Conservation (phyloP, 2,329 filamentous ascomycete genomes). For the Diaporthe eres region DNA sequence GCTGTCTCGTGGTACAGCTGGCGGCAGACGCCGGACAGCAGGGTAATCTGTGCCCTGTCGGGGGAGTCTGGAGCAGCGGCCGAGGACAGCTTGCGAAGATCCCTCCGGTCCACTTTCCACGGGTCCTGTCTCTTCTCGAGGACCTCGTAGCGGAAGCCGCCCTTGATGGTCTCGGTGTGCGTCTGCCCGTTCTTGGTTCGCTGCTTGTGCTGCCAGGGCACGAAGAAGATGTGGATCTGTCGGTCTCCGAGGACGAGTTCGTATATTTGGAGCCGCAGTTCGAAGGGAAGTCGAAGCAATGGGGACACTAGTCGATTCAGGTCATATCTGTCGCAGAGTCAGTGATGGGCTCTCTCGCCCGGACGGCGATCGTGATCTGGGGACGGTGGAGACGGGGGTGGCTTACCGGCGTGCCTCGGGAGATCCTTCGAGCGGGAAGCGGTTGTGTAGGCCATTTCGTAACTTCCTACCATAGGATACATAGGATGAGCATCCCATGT, state of each 20-base stretch:
- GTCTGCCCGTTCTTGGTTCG: slow-evolving; percentile 43
- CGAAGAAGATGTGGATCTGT: slow-evolving; percentile 52
- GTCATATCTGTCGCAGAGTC: slow-evolving; percentile 45
- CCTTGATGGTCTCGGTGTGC: slow-evolving; percentile 42
- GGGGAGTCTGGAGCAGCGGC: background rate
- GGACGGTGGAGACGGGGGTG: background rate
- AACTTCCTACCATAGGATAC: slow-evolving; percentile 31
- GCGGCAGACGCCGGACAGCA: slow-evolving; percentile 52
- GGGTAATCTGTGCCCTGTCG: slow-evolving; percentile 46
- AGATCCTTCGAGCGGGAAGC: slow-evolving; percentile 35
- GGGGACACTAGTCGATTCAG: slow-evolving; percentile 48
- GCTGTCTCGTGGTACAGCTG: slow-evolving; percentile 55
- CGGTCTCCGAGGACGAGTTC: slow-evolving; percentile 50
- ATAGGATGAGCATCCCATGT: slow-evolving; percentile 33
- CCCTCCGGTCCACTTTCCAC: slow-evolving; percentile 43
- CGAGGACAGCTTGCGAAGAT: slow-evolving; percentile 3
- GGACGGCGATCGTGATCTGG: background rate
- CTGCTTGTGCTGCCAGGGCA: slow-evolving; percentile 46
- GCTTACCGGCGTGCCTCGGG: slow-evolving; percentile 38
- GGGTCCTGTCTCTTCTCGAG: slow-evolving; percentile 49
- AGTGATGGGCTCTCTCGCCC: background rate
- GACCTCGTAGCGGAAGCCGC: slow-evolving; percentile 50
- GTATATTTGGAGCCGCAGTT: slow-evolving; percentile 54
- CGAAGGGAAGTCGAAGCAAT: slow-evolving; percentile 51
- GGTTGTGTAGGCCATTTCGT: slow-evolving; percentile 37